phyloP scores from a whole-genome alignment of 2,329 filamentous ascomycete species.

The Davidsoniella virescens region DNA sequence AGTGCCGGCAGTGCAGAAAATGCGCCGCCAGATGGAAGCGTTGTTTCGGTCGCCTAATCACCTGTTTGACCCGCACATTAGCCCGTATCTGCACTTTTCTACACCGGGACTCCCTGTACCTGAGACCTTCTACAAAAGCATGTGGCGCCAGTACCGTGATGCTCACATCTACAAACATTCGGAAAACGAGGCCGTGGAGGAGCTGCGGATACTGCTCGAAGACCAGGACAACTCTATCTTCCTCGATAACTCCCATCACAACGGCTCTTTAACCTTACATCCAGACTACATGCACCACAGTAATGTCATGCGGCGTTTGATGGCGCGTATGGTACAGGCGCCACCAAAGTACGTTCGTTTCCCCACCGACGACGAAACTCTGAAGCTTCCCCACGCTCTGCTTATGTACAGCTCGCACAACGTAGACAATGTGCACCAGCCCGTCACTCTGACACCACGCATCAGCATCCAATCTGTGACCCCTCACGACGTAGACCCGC shows the following conservation, averaged over 20 bases:
- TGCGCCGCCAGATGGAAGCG: conserved; percentile 17
- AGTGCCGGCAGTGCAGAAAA: background rate
- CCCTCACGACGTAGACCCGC: conserved; percentile 30
- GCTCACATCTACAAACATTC: background rate
- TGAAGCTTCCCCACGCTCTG: conserved; percentile 33
- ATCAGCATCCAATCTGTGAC: conserved; percentile 28
- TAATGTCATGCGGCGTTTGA: conserved; percentile 2
- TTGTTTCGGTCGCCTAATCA: conserved; percentile 34
- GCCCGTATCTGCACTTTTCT: conserved; percentile 41
- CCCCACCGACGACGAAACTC: conserved; percentile 26
- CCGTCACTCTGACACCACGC: background rate
- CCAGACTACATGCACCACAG: conserved; percentile 4
- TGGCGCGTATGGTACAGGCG: conserved; percentile 14
- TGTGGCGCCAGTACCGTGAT: conserved; percentile 5
- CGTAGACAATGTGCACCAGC: conserved; percentile 23
- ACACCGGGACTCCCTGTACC: conserved; percentile 32
- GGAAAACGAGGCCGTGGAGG: background rate
- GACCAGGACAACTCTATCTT: background rate
- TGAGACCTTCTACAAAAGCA: conserved; percentile 24
- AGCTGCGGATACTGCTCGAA: background rate
- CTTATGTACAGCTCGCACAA: conserved; percentile 35
- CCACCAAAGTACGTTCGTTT: conserved; percentile 30
- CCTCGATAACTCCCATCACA: conserved; percentile 12
- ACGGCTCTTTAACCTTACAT: conserved; percentile 3
- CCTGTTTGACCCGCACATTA: conserved; percentile 44